Conservation (phyloP, 805 yeast genomes). For the Debaryomyces castellii region DNA sequence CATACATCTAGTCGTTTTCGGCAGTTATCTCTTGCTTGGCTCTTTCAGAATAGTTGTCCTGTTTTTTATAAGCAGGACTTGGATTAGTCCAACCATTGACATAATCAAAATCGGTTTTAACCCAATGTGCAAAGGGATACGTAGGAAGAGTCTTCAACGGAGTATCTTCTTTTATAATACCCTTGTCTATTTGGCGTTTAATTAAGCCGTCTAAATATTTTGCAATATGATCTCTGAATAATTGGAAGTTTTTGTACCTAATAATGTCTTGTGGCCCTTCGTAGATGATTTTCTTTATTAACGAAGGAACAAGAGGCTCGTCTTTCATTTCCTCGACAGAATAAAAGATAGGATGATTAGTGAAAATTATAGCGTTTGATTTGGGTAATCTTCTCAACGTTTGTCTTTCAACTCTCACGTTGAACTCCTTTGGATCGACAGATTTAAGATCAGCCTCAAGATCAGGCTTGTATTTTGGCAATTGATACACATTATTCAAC, state of each 20-base stretch:
- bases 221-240: conserved; percentile 57
- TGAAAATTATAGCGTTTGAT: conserved; percentile 64
- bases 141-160: conserved; percentile 58
- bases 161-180: conserved; percentile 53
- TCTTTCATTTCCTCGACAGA: conserved; percentile 78
- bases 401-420: conserved; percentile 72
- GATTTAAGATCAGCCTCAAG: conserved; percentile 24
- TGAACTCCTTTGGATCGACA: conserved; percentile 53
- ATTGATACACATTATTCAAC: conserved; percentile 54
- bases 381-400: conserved; percentile 67
- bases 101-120: conserved; percentile 38
- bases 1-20: conserved; percentile 8
- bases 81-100: conserved; percentile 43
- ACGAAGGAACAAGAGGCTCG: conserved; percentile 77
- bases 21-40: conserved; percentile 17
- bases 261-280: conserved; percentile 68
- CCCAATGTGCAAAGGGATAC: conserved; percentile 67
- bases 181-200: conserved; percentile 55
- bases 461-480: conserved; percentile 45
- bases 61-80: conserved; percentile 18
- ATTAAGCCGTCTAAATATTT: conserved; percentile 59
- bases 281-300: conserved; percentile 57
- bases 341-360: conserved; percentile 78
- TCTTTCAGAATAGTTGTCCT: conserved; percentile 20
- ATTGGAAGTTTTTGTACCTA: conserved; percentile 61